phyloP scores from a whole-genome alignment of 2,329 filamentous ascomycete species.

The Achaetomium macrosporum region DNA sequence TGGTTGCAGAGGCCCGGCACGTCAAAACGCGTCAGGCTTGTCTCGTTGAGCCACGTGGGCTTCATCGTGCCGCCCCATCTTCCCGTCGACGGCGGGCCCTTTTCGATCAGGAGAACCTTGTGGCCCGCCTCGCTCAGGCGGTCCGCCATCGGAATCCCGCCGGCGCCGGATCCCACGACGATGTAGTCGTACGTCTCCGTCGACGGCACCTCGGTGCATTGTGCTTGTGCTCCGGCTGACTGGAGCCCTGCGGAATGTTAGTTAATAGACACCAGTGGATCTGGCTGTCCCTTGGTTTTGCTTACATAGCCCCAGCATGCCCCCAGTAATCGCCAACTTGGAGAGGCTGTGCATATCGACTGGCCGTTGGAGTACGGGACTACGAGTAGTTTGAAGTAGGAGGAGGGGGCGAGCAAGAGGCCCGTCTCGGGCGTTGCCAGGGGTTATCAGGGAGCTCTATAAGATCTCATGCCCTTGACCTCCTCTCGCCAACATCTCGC shows the following conservation, averaged over 20 bases:
- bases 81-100: slow-evolving; percentile 55
- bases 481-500: background rate
- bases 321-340: slow-evolving; percentile 7
- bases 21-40: slow-evolving; percentile 63
- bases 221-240: slow-evolving; percentile 6
- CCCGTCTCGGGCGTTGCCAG: background rate
- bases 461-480: background rate
- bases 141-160: slow-evolving; percentile 55
- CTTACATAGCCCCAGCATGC: slow-evolving; percentile 12
- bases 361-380: background rate
- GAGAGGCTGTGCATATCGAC: slow-evolving; percentile 13
- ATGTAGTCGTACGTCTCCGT: slow-evolving; percentile 53
- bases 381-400: background rate
- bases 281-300: background rate
- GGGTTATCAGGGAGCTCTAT: background rate
- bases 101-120: slow-evolving; percentile 58
- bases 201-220: slow-evolving; percentile 17
- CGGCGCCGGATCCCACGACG: slow-evolving; percentile 55
- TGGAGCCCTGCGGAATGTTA: slow-evolving; percentile 12
- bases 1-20: slow-evolving; percentile 66
- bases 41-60: slow-evolving; percentile 55
- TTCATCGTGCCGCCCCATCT: slow-evolving; percentile 58
- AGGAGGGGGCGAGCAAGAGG: background rate
- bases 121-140: slow-evolving; percentile 59
- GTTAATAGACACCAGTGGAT: background rate